These are phyloP conservation scores for Plasmodium malariae DNA, from an alignment of 169 alveolate species.

Conservation along the genomic window DNA sequence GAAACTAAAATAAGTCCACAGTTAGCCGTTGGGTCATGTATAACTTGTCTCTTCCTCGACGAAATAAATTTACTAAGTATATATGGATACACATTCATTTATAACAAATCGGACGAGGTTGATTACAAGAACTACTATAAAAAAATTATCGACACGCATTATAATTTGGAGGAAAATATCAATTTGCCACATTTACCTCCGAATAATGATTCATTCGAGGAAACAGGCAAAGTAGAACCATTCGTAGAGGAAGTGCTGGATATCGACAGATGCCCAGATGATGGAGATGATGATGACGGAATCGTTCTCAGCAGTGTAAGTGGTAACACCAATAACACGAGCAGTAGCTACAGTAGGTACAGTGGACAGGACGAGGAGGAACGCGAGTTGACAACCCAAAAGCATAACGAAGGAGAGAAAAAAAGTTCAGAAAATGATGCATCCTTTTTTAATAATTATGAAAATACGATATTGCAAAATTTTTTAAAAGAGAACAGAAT, in stretches of 20 bases:
- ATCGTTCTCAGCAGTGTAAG: no score
- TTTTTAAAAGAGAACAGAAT: constrained; percentile 66
- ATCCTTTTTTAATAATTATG: background rate
- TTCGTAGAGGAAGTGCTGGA: no score
- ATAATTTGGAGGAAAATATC: background rate
- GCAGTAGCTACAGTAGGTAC: no score
- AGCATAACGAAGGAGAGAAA: no score
- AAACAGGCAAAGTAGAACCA: no score
- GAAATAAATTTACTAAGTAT: constrained; percentile 72
- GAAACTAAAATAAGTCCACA: constrained; percentile 47
- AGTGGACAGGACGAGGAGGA: no score
- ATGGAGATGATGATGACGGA: no score
- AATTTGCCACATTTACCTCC: background rate
- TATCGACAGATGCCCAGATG: no score
- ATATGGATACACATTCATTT: constrained; percentile 73
- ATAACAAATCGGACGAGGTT: constrained; percentile 47
- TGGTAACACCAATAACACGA: no score
- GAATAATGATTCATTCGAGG: no score
- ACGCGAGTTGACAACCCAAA: no score
- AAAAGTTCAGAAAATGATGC: no score
- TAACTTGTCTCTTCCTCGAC: constrained; percentile 62
- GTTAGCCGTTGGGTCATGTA: constrained; percentile 69
- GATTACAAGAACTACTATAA: constrained; percentile 29
- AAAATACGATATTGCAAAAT: constrained; percentile 23
- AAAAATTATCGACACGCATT: constrained; percentile 31